Evolutionary conservation across 2,329 filamentous ascomycete genomes (phyloP), one percentile per base, ranked within the genome.

Genomic region (Tolypocladium ovalisporum): DNA sequence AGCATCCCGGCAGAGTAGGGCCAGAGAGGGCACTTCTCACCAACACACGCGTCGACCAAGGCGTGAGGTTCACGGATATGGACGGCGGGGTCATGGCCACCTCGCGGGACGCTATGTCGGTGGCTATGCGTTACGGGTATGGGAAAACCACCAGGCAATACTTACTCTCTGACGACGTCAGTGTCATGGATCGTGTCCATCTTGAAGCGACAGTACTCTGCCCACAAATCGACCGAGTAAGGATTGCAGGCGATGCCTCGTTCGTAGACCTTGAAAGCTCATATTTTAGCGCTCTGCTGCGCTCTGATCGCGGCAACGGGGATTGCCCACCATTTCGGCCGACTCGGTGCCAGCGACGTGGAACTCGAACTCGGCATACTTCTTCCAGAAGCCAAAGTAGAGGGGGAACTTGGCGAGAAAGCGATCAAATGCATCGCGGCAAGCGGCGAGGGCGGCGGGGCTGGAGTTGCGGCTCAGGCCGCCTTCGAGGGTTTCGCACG

Each of bases 141-240:
- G 80, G 80, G 85, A 86, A 54, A 85, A 61, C 79, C 79, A 77
- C 76, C 74, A 70, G 65, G 63, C 61, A 75, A 78, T 82, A 97
- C 94, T 97, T 96, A 99, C 94, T 97, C 94, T 96, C 94, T 87
- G 78, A 97, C 95, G 74, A 95, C 82, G 71, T 95, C 89, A 67
- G 90, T 83, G 71, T 96, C 91, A 76, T 99, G 94, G 65, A 89
- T 94, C 58, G 94, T 97, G 72, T 97, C 91, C 77, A 94, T 91
- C 74, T 97, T 97, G 84, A 97, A 97, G 67, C 86, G 84, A 78
- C 93, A 97, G 77, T 97, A 99, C 68, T 96, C 92, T 56, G 90
- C 89, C 94, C 94, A 99, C 59, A 99, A 80, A 71, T 99, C 94
- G 67, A 97, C 92, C 39, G 93, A 97, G 69, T 89, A 90, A 57